Evolutionary conservation across 306 rosid species (phyloP).

Genomic region (Citrullus amarus): DNA sequence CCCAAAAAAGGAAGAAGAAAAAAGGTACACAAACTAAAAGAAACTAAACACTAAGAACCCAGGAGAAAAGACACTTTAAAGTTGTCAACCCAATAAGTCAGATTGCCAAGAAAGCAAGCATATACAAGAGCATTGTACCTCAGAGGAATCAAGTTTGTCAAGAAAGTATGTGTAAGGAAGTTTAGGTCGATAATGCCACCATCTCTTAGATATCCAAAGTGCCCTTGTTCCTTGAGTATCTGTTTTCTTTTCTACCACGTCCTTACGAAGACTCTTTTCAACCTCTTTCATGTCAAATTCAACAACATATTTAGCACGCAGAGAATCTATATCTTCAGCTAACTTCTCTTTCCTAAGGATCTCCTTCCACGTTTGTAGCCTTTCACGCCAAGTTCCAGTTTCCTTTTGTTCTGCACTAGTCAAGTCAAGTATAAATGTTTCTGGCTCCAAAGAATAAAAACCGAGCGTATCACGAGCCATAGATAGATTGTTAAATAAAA

Average conservation of each 20-base stretch:
- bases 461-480: background rate
- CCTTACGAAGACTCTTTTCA: slow-evolving; percentile 84
- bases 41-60: background rate
- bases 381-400: slow-evolving; percentile 71
- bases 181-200: slow-evolving; percentile 95
- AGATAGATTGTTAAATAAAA: background rate
- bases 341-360: slow-evolving; percentile 57
- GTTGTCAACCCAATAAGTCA: slow-evolving; percentile 2
- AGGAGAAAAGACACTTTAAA: background rate
- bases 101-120: slow-evolving; percentile 10
- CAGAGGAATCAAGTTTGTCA: slow-evolving; percentile 80
- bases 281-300: slow-evolving; percentile 99
- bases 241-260: slow-evolving; percentile 53
- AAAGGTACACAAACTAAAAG: background rate
- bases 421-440: slow-evolving; percentile 10
- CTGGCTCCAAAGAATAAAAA: background rate
- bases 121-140: slow-evolving; percentile 34
- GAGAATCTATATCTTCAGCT: slow-evolving; percentile 46
- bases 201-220: slow-evolving; percentile 87
- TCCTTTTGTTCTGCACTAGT: slow-evolving; percentile 37
- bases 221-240: slow-evolving; percentile 62
- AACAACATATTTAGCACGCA: slow-evolving; percentile 57
- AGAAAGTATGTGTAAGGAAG: slow-evolving; percentile 87
- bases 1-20: background rate
- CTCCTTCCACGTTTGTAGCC: slow-evolving; percentile 69